phyloP scores from a whole-genome alignment of 495 filamentous ascomycete species.

The Ascodesmis nigricans region DNA sequence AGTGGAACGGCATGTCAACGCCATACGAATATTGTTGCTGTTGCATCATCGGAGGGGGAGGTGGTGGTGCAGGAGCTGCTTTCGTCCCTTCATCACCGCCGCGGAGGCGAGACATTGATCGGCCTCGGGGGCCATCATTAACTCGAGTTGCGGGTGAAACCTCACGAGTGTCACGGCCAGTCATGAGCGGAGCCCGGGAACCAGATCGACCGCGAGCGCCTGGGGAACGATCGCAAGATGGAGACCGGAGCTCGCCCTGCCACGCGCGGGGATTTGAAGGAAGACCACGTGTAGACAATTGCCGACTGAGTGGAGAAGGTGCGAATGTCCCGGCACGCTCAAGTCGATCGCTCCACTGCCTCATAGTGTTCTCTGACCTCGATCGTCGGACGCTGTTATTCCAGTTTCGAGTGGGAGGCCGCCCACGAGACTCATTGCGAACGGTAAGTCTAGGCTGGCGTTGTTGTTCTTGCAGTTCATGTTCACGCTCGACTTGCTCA shows the following conservation, averaged over 20 bases:
- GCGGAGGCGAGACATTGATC: too few relatives aligned
- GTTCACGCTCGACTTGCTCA: slow-evolving; percentile 6
- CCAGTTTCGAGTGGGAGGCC: slow-evolving; percentile 5
- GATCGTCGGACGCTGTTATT: slow-evolving; percentile 12
- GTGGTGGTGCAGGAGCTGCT: slow-evolving; percentile 7
- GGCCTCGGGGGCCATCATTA: too few relatives aligned
- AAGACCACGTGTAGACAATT: slow-evolving; percentile 14
- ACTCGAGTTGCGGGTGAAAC: too few relatives aligned
- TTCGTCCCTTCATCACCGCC: too few relatives aligned
- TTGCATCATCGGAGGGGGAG: slow-evolving; percentile 3
- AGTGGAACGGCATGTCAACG: too few relatives aligned
- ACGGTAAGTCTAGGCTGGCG: slow-evolving; percentile 4
- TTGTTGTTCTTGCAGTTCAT: slow-evolving; percentile 11
- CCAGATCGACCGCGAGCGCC: slow-evolving; percentile 7
- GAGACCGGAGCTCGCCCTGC: slow-evolving; percentile 16
- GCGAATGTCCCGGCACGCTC: slow-evolving; percentile 12
- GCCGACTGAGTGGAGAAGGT: slow-evolving; percentile 11
- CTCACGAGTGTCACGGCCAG: too few relatives aligned
- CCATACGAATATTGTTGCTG: too few relatives aligned
- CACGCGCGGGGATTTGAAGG: slow-evolving; percentile 19
- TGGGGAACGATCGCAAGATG: slow-evolving; percentile 13
- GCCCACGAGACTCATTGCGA: slow-evolving; percentile 10
- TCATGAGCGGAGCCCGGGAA: too few relatives aligned
- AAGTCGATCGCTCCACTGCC: slow-evolving; percentile 18
- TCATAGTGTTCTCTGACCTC: slow-evolving; percentile 19